Evolutionary conservation across 2,329 filamentous ascomycete genomes (phyloP), one percentile per base, ranked within the genome.

Genomic region (Neofusicoccum cordaticola): DNA sequence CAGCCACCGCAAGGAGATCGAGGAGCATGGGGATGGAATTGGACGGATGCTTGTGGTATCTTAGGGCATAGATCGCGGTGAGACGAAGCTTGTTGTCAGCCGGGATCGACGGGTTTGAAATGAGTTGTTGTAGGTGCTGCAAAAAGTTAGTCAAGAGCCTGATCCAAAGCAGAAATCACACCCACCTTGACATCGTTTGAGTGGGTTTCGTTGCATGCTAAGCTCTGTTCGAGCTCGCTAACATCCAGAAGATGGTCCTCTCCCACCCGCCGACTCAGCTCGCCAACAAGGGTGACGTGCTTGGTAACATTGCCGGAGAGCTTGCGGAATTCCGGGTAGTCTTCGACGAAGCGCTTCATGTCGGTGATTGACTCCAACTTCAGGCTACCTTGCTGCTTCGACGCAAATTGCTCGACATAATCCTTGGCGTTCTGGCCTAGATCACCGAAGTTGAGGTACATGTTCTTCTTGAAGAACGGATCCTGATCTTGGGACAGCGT

Each of bases 291-390:
- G 0, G 95, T 97, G 65, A 99, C 96, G 75, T 99, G 95, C 75
- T 99, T 99, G 80, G 93, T 98, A 62, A 99, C 95, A 70, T 99
- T 99, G 42, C 95, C 93, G 1, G 95, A 97, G 1, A 99, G 86
- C 73, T 97, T 96, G 65, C 95, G 88, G 77, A 99, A 99, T 75
- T 99, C 95, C 2, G 95, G 95, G 74, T 98, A 99, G 73, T 99
- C 95, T 77, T 99, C 95, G 63, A 99, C 96, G 71, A 99, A 99
- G 48, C 93, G 91, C 78, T 99, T 99, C 96, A 99, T 99, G 75
- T 99, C 95, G 63, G 90, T 85, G 74, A 99, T 98, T 15, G 94
- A 97, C 74, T 99, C 95, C 66, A 99, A 93, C 74, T 97, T 95
- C 75, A 93, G 91, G 71, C 89, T 97, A 71, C 90, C 97, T 74